phyloP scores from a whole-genome alignment of 208 protist genomes.

The Tritrichomonas foetus region DNA sequence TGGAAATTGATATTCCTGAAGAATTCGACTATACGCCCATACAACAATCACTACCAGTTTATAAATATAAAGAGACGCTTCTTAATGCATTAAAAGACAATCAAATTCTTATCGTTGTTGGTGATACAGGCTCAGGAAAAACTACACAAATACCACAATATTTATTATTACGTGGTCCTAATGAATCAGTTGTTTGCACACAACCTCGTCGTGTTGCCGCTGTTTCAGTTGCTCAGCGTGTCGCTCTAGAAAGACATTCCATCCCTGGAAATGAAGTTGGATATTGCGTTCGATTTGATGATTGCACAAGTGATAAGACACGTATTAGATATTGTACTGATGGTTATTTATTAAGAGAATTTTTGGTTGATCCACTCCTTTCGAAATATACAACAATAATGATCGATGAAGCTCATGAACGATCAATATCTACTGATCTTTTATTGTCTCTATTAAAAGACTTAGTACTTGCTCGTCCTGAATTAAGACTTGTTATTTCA shows the following conservation, averaged over 20 bases:
- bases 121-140: constrained; percentile 42
- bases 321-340: constrained; percentile 72
- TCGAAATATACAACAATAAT: constrained; percentile 48
- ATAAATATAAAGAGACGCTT: constrained; percentile 4
- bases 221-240: constrained; percentile 90
- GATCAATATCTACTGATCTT: constrained; percentile 33
- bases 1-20: not conserved
- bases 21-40: not conserved
- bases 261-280: constrained; percentile 76
- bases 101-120: constrained; percentile 11
- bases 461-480: not conserved
- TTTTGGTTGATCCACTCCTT: constrained; percentile 66
- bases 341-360: constrained; percentile 71
- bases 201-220: constrained; percentile 96
- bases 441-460: constrained; percentile 27
- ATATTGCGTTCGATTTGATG: constrained; percentile 47
- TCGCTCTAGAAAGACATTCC: constrained; percentile 91
- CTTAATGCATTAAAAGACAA: not conserved
- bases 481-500: not conserved
- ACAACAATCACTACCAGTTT: constrained; percentile 40
- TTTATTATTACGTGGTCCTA: not conserved
- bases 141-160: constrained; percentile 46
- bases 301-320: constrained; percentile 34
- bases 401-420: constrained; percentile 43
- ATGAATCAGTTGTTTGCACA: constrained; percentile 72